A percentile compares a stretch with the other conserved stretches of the same genome.
Conservation (phyloP, 2,329 filamentous ascomycete species). For the Leptographium galeiforme region DNA sequence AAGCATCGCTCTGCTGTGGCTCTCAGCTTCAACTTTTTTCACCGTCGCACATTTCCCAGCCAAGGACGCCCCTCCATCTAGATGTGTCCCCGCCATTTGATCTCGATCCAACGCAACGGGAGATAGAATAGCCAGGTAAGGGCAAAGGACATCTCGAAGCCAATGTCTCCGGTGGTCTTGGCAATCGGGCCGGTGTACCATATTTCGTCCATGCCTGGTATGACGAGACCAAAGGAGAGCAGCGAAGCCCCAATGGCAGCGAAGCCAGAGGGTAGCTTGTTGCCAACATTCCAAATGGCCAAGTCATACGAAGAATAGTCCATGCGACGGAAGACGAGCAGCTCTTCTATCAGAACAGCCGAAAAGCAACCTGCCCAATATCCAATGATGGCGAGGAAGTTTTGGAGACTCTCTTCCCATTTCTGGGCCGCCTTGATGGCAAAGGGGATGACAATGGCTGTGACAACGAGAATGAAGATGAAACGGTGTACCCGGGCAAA, state of each 20-base stretch:
- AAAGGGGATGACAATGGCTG: conserved; percentile 45
- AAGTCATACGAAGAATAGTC: conserved; percentile 31
- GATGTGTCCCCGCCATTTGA: conserved; percentile 17
- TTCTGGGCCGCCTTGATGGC: conserved; percentile 39
- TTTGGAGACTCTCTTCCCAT: conserved; percentile 44
- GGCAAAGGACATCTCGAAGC: conserved; percentile 49
- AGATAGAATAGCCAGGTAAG: conserved; percentile 33
- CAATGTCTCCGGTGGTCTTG: conserved; percentile 46
- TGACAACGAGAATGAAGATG: conserved; percentile 42
- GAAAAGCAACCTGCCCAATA: conserved; percentile 46
- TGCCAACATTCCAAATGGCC: conserved; percentile 32
- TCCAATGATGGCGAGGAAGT: conserved; percentile 42
- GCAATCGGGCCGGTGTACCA: conserved; percentile 51
- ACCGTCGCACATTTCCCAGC: too few species aligned
- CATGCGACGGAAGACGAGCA: conserved; percentile 32
- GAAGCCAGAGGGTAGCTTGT: conserved; percentile 29
- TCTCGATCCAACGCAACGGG: conserved; percentile 32
- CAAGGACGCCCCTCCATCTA: conserved; percentile 4
- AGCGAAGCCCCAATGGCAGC: conserved; percentile 33
- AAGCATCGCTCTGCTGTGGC: neutral
- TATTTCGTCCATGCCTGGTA: conserved; percentile 46
- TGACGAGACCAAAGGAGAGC: conserved; percentile 34
- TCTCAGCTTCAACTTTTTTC: neutral
- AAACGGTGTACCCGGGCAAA: conserved; percentile 42
- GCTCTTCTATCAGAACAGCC: conserved; percentile 33